A percentile compares a stretch with the other conserved stretches of the same genome.
Evolutionary conservation across 352 stramenopile genomes (phyloP).

Genomic region (Pythium sukuiense): DNA sequence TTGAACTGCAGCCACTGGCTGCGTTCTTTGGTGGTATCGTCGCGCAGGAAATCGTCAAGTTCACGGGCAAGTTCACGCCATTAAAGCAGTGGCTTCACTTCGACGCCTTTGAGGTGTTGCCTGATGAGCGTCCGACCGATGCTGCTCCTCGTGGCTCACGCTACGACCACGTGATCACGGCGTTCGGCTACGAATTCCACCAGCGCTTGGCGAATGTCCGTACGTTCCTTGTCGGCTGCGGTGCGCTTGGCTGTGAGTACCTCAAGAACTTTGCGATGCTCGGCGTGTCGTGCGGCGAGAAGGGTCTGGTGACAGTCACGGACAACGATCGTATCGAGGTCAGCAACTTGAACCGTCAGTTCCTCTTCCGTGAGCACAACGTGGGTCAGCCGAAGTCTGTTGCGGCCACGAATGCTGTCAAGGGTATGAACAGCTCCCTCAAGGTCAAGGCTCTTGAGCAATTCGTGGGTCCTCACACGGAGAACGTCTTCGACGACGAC

Average conservation of each 20-base stretch:
- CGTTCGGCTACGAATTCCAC: conserved; percentile 73
- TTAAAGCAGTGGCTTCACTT: conserved; percentile 86
- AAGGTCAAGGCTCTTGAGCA: conserved; percentile 85
- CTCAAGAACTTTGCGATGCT: conserved; percentile 89
- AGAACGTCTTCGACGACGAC: conserved; percentile 79
- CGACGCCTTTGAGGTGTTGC: conserved; percentile 81
- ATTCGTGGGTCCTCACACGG: conserved; percentile 73
- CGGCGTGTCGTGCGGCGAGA: conserved; percentile 69
- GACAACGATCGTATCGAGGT: conserved; percentile 89
- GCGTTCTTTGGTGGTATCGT: conserved; percentile 83
- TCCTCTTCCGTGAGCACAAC: conserved; percentile 86
- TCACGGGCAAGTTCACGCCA: conserved; percentile 85
- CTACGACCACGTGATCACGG: conserved; percentile 81
- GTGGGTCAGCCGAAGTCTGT: conserved; percentile 85
- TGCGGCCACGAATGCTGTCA: conserved; percentile 72
- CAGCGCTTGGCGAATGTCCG: conserved; percentile 60
- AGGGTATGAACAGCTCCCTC: conserved; percentile 69
- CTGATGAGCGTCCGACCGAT: conserved; percentile 58
- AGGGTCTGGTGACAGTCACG: conserved; percentile 79
- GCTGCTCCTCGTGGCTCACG: conserved; percentile 54
- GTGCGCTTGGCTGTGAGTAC: conserved; percentile 82
- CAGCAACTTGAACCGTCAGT: conserved; percentile 87
- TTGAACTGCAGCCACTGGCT: conserved; percentile 81
- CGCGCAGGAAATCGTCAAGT: conserved; percentile 88
- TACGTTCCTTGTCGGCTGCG: conserved; percentile 84